Evolutionary conservation across 2,329 filamentous ascomycete species (phyloP).

Genomic region (Colletotrichum cordylinicola): DNA sequence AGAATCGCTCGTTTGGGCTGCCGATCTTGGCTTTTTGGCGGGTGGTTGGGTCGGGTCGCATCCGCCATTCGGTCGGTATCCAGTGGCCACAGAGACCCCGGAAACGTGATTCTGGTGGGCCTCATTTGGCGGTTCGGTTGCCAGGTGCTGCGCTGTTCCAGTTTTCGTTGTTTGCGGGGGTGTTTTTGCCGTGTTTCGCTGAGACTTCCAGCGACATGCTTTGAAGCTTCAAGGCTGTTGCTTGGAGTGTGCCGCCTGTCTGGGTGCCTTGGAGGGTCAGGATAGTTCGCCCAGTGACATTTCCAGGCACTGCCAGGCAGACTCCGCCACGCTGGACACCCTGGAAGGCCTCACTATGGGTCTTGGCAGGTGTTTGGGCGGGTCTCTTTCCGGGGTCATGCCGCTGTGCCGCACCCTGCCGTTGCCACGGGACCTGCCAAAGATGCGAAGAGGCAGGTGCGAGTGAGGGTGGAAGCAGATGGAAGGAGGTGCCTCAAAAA

Average conservation of each 20-base stretch:
- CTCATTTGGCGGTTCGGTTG: not conserved
- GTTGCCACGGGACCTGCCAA: not conserved
- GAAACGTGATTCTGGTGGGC: conserved; percentile 16
- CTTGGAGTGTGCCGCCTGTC: not conserved
- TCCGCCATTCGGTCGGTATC: not conserved
- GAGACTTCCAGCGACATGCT: not conserved
- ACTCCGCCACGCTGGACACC: not conserved
- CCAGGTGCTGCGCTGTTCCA: not conserved
- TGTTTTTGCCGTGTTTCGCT: not conserved
- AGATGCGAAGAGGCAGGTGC: not conserved
- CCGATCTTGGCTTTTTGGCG: conserved; percentile 4
- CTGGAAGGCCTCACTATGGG: conserved; percentile 6
- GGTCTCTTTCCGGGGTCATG: conserved; percentile 6
- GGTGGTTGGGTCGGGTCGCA: conserved; percentile 15
- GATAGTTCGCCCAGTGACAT: conserved; percentile 4
- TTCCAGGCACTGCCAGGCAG: not conserved
- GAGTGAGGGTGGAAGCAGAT: not conserved
- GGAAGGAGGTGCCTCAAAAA: not conserved
- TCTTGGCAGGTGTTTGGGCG: conserved; percentile 11
- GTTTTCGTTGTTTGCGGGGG: not conserved
- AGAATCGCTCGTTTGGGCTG: not conserved
- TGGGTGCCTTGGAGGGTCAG: not conserved
- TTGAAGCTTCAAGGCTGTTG: not conserved
- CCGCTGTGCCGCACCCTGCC: not conserved
- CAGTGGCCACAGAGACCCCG: not conserved